Evolutionary conservation across 768 basidiomycete genomes (phyloP), one percentile per base, ranked within the genome.

Genomic region (Agrocybe pediades): DNA sequence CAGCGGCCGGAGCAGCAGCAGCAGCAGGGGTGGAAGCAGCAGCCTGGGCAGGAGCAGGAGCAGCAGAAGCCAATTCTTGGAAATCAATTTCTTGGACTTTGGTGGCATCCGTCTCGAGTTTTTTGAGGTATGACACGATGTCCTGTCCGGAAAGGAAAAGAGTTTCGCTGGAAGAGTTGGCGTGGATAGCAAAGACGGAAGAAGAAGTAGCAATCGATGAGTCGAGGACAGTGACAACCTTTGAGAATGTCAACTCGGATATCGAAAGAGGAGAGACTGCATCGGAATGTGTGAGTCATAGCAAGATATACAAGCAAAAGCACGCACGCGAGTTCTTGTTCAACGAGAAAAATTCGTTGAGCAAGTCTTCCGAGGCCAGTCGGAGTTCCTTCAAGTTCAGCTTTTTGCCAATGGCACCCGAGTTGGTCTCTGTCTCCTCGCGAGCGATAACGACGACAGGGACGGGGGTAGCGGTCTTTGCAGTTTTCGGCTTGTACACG

Each of bases 401-500:
- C 67, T 83, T 85, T 72, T 91, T 94, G 27, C 82, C 90, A 57
- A 97, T 80, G 11, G 85, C 81, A 3, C 76, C 80, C 2, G 92
- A 88, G 68, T 81, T 86, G 7, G 88, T 90, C 64, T 95, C 90
- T n/a, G 91, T 91, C 23, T 81, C 78, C 64, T 96, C 93, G 63
- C 84, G 78, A 9, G 92, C 91, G 68, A 98, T 81, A 54, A 95
- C 87, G 59, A 98, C 80, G 53, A 98, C 85, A 7, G 94, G 95
- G 48, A 92, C 80, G 1, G 92, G 85, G 25, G 81, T 83, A 6
- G 90, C 91, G 0, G 84, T 81, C 70, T 97, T 97, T n/a, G 94
- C 88, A 2, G 94, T 93, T 72, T 95, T 95, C 26, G 95, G 95
- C 68, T 98, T 98, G 86, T 92, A 96, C 51, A 96, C 87, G 61